Percentiles rank a stretch among this genome's conserved stretches.
These are phyloP conservation scores for Polyporus arcularius DNA, from an alignment of 768 basidiomycete genomes.

Conservation along the genomic window DNA sequence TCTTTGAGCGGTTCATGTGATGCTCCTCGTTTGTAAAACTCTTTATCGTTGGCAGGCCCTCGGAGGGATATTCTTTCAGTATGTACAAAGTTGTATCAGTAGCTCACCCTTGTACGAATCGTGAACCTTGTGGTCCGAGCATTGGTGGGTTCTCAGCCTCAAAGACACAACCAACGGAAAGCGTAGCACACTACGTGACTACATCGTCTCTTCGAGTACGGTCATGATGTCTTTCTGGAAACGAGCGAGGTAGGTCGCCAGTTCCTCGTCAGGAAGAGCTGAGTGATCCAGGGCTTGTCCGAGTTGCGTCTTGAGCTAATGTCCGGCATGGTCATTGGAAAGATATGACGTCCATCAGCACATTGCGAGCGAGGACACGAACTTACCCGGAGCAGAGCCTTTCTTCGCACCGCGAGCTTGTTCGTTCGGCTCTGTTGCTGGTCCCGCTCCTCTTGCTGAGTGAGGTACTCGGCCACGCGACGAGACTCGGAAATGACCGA, in stretches of 20 bases:
- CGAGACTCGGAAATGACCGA: conserved; percentile 67
- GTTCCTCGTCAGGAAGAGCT: conserved; percentile 69
- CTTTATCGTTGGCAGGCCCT: no score
- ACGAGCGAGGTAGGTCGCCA: conserved; percentile 62
- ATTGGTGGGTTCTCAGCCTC: no score
- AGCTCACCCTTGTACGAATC: background rate
- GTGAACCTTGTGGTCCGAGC: no score
- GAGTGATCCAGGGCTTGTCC: conserved; percentile 74
- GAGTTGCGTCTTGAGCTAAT: conserved; percentile 72
- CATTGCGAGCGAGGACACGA: background rate
- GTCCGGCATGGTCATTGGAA: no score
- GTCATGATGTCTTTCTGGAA: conserved; percentile 73
- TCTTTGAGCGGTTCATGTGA: conserved; percentile 25
- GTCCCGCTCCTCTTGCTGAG: conserved; percentile 54
- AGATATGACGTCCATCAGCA: no score
- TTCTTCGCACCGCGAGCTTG: conserved; percentile 60
- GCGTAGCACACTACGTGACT: background rate
- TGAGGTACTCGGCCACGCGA: conserved; percentile 60
- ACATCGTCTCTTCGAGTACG: conserved; percentile 45
- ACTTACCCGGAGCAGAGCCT: conserved; percentile 66
- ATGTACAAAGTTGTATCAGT: background rate
- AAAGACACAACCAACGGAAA: no score
- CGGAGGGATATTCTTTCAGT: no score
- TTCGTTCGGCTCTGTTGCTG: conserved; percentile 64
- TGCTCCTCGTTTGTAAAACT: background rate